Percentiles rank a stretch among this genome's conserved stretches.
phyloP scores from a whole-genome alignment of 1,284 basidiomycete genomes.

The Tilletia caries region DNA sequence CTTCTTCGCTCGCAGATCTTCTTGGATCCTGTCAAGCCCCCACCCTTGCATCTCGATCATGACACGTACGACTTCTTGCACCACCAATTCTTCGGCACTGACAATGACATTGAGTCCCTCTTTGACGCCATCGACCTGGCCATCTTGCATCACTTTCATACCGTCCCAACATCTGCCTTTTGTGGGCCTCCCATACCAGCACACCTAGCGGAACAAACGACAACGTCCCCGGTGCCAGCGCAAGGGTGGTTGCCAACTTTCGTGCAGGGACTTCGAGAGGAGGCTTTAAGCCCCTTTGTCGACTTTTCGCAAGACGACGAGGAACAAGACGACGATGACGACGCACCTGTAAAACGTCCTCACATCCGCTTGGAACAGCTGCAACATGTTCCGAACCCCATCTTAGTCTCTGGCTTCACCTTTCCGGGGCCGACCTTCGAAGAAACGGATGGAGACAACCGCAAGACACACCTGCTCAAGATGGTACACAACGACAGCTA shows the following conservation, averaged over 20 bases:
- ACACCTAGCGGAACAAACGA: background rate
- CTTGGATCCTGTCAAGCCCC: background rate
- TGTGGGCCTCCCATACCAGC: background rate
- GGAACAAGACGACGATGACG: background rate
- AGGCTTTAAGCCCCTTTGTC: background rate
- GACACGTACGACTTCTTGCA: background rate
- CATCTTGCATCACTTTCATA: background rate
- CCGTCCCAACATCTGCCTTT: background rate
- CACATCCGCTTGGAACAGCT: background rate
- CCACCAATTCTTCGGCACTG: background rate
- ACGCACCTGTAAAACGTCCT: background rate
- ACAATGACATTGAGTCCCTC: background rate
- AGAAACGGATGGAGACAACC: background rate
- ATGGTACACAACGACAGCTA: background rate
- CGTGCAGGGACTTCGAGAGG: background rate
- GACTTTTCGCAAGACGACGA: background rate
- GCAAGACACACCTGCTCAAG: background rate
- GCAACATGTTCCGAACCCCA: background rate
- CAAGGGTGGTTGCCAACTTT: background rate
- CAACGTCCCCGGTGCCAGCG: background rate
- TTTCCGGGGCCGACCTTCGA: background rate
- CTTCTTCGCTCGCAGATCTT: slow-evolving; percentile 4
- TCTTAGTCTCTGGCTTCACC: background rate
- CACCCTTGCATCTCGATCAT: background rate
- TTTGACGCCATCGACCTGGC: background rate